Percentiles rank a stretch among this genome's conserved stretches.
These are phyloP conservation scores for Candida vartiovaarae DNA, from an alignment of 805 yeast species.

Conservation along the genomic window DNA sequence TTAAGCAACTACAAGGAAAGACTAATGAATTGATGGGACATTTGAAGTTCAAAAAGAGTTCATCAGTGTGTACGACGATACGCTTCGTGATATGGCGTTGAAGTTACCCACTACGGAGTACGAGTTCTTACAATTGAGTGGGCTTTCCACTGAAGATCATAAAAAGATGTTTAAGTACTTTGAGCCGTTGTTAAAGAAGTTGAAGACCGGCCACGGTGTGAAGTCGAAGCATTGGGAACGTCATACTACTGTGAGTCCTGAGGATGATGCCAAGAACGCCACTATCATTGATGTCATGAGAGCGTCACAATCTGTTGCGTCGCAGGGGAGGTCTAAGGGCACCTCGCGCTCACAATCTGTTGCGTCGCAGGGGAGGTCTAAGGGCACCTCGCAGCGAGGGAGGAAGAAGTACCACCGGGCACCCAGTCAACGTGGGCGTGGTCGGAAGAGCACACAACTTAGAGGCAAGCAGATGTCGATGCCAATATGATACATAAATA, in stretches of 20 bases:
- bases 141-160: slow-evolving; percentile 20
- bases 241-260: neutral
- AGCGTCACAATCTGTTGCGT: slow-evolving; percentile 15
- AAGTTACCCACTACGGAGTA: slow-evolving; percentile 43
- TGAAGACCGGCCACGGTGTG: slow-evolving; percentile 11
- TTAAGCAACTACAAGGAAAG: slow-evolving; percentile 29
- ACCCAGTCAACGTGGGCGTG: neutral
- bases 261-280: slow-evolving; percentile 10
- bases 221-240: slow-evolving; percentile 16
- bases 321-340: neutral
- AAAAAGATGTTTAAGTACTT: slow-evolving; percentile 32
- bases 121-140: slow-evolving; percentile 37
- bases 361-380: neutral
- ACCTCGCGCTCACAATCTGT: neutral
- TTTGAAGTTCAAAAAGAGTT: slow-evolving; percentile 28
- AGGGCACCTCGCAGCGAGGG: neutral
- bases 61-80: slow-evolving; percentile 30
- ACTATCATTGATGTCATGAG: slow-evolving; percentile 16
- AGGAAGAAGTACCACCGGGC: neutral
- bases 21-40: slow-evolving; percentile 37
- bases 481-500: neutral
- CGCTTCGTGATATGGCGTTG: slow-evolving; percentile 48
- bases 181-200: slow-evolving; percentile 27
- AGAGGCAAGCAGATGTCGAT: neutral
- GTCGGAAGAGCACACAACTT: neutral